Base-by-base conservation (phyloP, 352 stramenopile genomes). In the Phytophthora aleatoria region DNA sequence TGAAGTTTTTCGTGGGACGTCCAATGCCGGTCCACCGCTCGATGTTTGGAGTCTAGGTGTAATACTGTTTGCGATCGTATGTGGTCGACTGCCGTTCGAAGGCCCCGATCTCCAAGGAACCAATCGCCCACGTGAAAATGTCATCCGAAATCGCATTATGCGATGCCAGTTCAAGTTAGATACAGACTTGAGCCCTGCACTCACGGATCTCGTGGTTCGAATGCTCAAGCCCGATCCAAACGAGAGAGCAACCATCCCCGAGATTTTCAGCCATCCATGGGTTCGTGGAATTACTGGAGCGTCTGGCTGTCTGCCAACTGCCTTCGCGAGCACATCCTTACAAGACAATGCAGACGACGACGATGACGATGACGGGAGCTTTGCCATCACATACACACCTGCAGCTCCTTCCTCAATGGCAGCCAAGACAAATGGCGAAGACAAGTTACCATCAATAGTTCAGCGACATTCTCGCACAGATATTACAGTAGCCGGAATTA, bases 1-100 rank as follows among this genome's bases (percentile, higher is more conserved):
- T 2, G 89, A 96, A 62, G 85, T 95, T n/a, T 95, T 92, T 66
- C 77, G 78, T 51, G 85, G 82, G n/a, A 92, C 83, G 49, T 92
- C 83, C 5, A 93, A 92, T 50, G 85, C 82, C 12, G 86, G 87
- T 0, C 89, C 89, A 7, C 92, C 92, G 26, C 78, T 98, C 16
- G 92, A 97, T 73, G 83, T 97, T 12, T 98, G 92, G 92, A 95
- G 87, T 76, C 67, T 96, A 38, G 89, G 89, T 50, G 82, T 97
- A 20, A 96, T 97, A 55, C 59, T 96, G 16, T 96, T 95, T 67
- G 87, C 87, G 11, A 83, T 95, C 43, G 72, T 96, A 30, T 95
- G 85, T 64, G 87, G 89, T 27, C 73, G 87, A 38, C 50, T 95
- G 8, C 89, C 89, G 1, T 96, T 96, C 43, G 89, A 96, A 77